Conservation (phyloP, 2,329 filamentous ascomycete genomes). For the Ilyonectria robusta region DNA sequence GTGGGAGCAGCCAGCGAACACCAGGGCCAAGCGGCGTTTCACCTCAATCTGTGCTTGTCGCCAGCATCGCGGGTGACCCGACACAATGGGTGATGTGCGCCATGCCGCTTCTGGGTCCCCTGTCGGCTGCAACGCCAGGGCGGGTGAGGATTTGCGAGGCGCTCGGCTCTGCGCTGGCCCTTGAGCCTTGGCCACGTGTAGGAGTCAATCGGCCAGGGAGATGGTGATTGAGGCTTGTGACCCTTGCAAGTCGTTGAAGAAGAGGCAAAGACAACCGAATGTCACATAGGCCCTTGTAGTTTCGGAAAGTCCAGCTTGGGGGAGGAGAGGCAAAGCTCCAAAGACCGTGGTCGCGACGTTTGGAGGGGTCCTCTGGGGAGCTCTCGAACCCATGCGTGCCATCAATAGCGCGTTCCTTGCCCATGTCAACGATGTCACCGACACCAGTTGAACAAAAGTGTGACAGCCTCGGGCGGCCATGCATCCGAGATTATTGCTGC, state of each 20-base stretch:
- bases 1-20: conserved; percentile 23
- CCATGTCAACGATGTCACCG: conserved; percentile 22
- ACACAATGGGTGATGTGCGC: conserved; percentile 50
- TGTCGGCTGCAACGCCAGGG: conserved; percentile 32
- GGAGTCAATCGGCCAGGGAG: conserved; percentile 29
- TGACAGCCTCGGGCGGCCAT: conserved; percentile 45
- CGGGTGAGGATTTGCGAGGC: conserved; percentile 32
- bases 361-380: neutral
- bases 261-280: neutral
- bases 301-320: conserved; percentile 7
- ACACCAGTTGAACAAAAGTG: conserved; percentile 28
- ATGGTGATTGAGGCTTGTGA: neutral
- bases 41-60: conserved; percentile 33
- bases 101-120: conserved; percentile 45
- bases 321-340: conserved; percentile 11
- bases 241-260: conserved; percentile 2
- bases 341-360: neutral
- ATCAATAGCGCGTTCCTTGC: conserved; percentile 26
- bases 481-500: conserved; percentile 50
- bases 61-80: conserved; percentile 40
- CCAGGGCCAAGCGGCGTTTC: conserved; percentile 35
- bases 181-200: conserved; percentile 44
- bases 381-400: conserved; percentile 16
- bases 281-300: neutral
- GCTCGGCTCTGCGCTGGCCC: conserved; percentile 31